Base-by-base conservation (phyloP, 768 basidiomycete genomes). In the Mycena galopus region DNA sequence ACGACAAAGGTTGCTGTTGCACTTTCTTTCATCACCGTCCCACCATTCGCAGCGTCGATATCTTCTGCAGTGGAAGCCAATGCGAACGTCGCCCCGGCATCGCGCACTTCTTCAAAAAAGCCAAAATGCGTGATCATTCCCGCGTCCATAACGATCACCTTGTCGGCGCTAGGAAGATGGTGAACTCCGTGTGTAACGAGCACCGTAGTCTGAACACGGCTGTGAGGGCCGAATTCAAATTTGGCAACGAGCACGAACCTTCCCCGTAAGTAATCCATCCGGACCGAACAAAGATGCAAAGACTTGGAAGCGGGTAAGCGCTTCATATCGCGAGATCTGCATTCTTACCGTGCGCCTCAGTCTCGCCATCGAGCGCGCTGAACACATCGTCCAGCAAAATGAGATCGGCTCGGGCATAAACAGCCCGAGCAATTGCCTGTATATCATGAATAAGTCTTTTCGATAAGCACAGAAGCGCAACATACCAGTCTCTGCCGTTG, bases 111-210 rank as follows among this genome's bases (percentile, higher is more conserved):
- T 30, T 68, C 66, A 30, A 73, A 73, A 19, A 67, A 58, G 55
- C 72, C 72, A 35, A 73, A 72, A 53, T 67, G 65, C 11, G 60
- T 56, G 27, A 72, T 72, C 4, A 16, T 67, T 3, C 71, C 71
- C 6, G 42, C 61, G 21, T 67, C 71, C 71, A 72, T 67, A 25
- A 72, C 12, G 23, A 73, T 50, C 16, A 73, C 72, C 30, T 68
- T 73, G 66, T 67, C 72, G 10, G 72, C 72, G 55, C 62, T 63
- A 25, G 72, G 50, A 8, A 73, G 67, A 33, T 73, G 72, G 33
- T 73, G 72, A 1, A 73, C 33, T 3, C 72, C 72, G 56, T 72
- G 71, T 19, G 71, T 72, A 3, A 72, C 66, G 39, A 72, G 71
- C 3, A 72, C 62, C 35, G 71, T 72, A 3, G 71, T 72, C 71